Percentiles rank a stretch among this genome's conserved stretches.
phyloP scores from a whole-genome alignment of 75 land plant species.

The Selaginella moellendorffii region DNA sequence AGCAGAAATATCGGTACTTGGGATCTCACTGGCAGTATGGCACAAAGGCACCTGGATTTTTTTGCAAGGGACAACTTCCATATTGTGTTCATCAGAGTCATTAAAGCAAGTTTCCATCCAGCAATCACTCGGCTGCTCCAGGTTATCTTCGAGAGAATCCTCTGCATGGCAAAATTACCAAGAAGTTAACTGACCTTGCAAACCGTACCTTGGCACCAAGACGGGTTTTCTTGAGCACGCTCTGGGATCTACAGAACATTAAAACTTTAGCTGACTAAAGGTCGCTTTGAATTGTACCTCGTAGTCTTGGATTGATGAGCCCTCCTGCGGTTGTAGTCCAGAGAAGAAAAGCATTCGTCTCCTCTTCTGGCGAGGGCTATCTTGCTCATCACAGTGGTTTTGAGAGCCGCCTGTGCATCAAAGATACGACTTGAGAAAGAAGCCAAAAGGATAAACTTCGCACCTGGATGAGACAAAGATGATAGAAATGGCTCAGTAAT shows the following conservation, averaged over 20 bases:
- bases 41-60: slow-evolving; percentile 3
- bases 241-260: too few species aligned
- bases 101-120: slow-evolving; percentile 17
- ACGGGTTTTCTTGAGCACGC: too few species aligned
- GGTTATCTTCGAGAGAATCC: background rate
- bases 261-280: too few species aligned
- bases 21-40: background rate
- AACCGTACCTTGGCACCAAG: too few species aligned
- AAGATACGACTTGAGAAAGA: background rate
- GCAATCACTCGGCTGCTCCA: background rate
- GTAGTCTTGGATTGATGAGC: too few species aligned
- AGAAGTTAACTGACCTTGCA: too few species aligned
- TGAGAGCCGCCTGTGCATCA: background rate
- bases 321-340: background rate
- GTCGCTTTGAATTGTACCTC: background rate
- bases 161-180: background rate
- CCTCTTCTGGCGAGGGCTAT: slow-evolving; percentile 22
- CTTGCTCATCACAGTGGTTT: slow-evolving; percentile 1
- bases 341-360: slow-evolving; percentile 14
- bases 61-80: slow-evolving; percentile 9
- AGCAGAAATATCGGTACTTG: too few species aligned
- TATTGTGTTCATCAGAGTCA: slow-evolving; percentile 5
- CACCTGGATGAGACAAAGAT: background rate
- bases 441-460: background rate
- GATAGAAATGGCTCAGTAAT: background rate